phyloP scores from a whole-genome alignment of 2,329 filamentous ascomycete genomes.

The Colletotrichum phormii region DNA sequence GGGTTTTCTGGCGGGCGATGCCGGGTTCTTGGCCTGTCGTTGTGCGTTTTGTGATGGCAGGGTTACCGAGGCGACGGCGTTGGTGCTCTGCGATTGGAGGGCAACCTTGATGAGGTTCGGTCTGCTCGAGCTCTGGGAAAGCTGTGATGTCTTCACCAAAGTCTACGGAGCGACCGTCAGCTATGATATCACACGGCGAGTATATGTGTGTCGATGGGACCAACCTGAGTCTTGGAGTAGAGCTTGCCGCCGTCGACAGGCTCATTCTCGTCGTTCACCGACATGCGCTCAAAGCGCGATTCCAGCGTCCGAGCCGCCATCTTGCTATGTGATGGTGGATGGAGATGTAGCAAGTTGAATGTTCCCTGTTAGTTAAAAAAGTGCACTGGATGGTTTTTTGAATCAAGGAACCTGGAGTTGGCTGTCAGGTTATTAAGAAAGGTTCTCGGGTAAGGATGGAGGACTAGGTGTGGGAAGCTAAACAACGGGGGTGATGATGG shows the following conservation, averaged over 20 bases:
- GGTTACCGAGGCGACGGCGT: slow-evolving; percentile 73
- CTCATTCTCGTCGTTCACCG: slow-evolving; percentile 90
- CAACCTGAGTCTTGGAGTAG: slow-evolving; percentile 84
- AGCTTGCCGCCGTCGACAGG: slow-evolving; percentile 61
- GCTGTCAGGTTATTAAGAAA: slow-evolving; percentile 30
- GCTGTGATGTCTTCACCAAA: slow-evolving; percentile 53
- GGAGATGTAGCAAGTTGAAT: slow-evolving; percentile 20
- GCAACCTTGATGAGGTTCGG: slow-evolving; percentile 89
- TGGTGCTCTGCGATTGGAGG: slow-evolving; percentile 81
- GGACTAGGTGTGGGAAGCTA: slow-evolving; percentile 18
- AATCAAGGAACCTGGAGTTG: slow-evolving; percentile 2
- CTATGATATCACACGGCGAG: slow-evolving; percentile 25
- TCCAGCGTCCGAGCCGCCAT: slow-evolving; percentile 86
- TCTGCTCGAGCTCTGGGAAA: slow-evolving; percentile 68
- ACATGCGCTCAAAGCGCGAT: slow-evolving; percentile 88
- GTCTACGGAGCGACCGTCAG: slow-evolving; percentile 50
- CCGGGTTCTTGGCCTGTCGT: slow-evolving; percentile 57
- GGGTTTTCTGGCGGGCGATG: slow-evolving; percentile 66
- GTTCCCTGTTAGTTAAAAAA: slow-evolving; percentile 35
- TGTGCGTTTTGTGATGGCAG: slow-evolving; percentile 75
- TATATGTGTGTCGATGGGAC: slow-evolving; percentile 11
- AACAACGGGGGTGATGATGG: slow-evolving; percentile 29
- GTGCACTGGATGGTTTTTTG: slow-evolving; percentile 23
- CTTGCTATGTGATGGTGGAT: slow-evolving; percentile 30
- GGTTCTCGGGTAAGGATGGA: slow-evolving; percentile 25